Conservation (phyloP, 2,329 filamentous ascomycete genomes). For the Podosphaera xanthii region DNA sequence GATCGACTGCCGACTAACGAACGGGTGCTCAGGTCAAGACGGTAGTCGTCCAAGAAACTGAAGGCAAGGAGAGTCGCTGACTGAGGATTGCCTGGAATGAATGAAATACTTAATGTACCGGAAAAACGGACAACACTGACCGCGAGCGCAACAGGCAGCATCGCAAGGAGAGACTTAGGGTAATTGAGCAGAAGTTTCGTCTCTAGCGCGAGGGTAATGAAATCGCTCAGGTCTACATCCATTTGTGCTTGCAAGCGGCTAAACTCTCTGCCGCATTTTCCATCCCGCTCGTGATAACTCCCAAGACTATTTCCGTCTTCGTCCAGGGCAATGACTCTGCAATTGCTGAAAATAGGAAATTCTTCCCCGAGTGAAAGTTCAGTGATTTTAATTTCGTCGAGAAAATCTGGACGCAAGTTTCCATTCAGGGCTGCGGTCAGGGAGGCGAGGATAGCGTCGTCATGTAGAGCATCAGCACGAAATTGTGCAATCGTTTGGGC, state of each 20-base stretch:
- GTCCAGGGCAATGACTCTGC: constrained; percentile 76
- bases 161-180: constrained; percentile 68
- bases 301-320: constrained; percentile 45
- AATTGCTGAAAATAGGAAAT: constrained; percentile 97
- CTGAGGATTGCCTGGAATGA: constrained; percentile 51
- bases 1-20: constrained; percentile 62
- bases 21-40: constrained; percentile 60
- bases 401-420: constrained; percentile 65
- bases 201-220: constrained; percentile 83
- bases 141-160: constrained; percentile 74
- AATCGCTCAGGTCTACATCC: constrained; percentile 92
- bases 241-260: constrained; percentile 76
- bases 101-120: constrained; percentile 79
- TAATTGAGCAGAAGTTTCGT: constrained; percentile 90
- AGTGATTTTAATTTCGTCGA: constrained; percentile 83
- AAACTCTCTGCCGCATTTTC: constrained; percentile 27
- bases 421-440: constrained; percentile 74
- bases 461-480: constrained; percentile 71
- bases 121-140: constrained; percentile 89
- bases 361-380: constrained; percentile 89
- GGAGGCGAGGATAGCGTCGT: constrained; percentile 71
- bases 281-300: constrained; percentile 11
- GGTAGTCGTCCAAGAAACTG: constrained; percentile 76
- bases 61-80: constrained; percentile 75
- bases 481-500: constrained; percentile 95